Base-by-base conservation (phyloP, 2,329 filamentous ascomycete genomes). In the Sporothrix brunneoviolacea region DNA sequence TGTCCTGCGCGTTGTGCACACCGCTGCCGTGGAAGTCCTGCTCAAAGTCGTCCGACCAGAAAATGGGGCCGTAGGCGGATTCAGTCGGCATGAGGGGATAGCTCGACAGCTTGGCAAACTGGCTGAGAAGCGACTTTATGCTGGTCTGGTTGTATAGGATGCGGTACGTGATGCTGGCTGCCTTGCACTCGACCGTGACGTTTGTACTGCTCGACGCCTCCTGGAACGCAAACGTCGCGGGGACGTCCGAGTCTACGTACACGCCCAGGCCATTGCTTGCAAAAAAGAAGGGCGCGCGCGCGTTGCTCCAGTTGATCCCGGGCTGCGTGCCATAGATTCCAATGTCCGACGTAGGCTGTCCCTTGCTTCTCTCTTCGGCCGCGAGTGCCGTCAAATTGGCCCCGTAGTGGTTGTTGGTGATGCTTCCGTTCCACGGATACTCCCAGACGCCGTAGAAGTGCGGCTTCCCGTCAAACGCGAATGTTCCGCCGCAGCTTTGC, bases 11-110 rank as follows among this genome's bases (percentile, higher is more conserved):
- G 53, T 64, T 66, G 13, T 50, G 51, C 1, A 66, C 63, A 32
- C 48, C 54, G 8, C 57, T 62, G 22, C 37, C 35, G 48, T 65
- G 62, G 50, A 66, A 65, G 48, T 66, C 64, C 39, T 58, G 53
- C 21, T 62, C 60, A 49, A 65, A 65, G 38, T 66, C 58, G 54
- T 66, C 64, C 22, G 57, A 61, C 62, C 61, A 68, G 52, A 68
- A 65, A 12, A 61, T 64, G 4, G 64, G 65, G 1, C 65, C 63
- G 21, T 63, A 60, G 8, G 59, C 60, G 13, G 60, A 59, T 30
- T 64, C 63, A 7, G 63, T 58, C 3, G 63, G 64, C 56, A 66
- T 62, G 43, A 61, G 56, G 32, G 58, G 60, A 16, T 58, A 51
- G 10, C 60, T 57, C 27, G 58, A 62, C 8, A 67, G 54, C 2